Base-by-base conservation (phyloP, 306 rosid species). In the Gillenia trifoliata region DNA sequence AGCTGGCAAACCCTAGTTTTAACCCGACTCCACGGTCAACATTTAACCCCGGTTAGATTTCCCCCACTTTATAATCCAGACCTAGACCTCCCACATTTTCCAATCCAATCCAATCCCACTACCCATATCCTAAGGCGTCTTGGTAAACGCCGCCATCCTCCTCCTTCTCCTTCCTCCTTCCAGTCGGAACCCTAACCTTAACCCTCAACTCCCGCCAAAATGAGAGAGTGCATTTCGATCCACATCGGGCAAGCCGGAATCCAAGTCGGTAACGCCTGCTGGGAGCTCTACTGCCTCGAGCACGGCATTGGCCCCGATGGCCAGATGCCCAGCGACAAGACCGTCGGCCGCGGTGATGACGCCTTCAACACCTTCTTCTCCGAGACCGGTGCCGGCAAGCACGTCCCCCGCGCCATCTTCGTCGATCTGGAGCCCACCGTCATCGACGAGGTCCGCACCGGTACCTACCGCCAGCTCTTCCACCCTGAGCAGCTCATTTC, bases 361-460 rank as follows among this genome's bases (percentile, higher is more conserved):
- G 96, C 98, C 73, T 92, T 92, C 86, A 92, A 92, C 88, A 92
- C 93, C 6, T 92, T 92, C 55, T 92, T 92, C 85, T 87, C 91
- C 49, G 93, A 90, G 81, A 92, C 98, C 23, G 93, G 98, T 16
- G 91, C 98, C 16, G 98, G 98, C 6, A 92, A 92, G 62, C 98
- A 92, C 65, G 96, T 90, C 0, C 98, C 98, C 4, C 93, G 98
- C 20, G 93, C 98, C 13, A 79, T 92, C 31, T 92, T 92, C 61
- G 96, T 92, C 7, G 98, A 92, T 78, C 92, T 92, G 1, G 98
- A 92, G 59, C 98, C 98, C n/a, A 92, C 96, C 64, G 98, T 92
- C 70, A 90, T 92, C 22, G 98, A 92, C 61, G 98, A 92, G 60
- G 96, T 92, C 36, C 82, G 98, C 70, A 90, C 96, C 50, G 98